Conservation (phyloP, 306 rosid genomes). For the Castanea mollissima region DNA sequence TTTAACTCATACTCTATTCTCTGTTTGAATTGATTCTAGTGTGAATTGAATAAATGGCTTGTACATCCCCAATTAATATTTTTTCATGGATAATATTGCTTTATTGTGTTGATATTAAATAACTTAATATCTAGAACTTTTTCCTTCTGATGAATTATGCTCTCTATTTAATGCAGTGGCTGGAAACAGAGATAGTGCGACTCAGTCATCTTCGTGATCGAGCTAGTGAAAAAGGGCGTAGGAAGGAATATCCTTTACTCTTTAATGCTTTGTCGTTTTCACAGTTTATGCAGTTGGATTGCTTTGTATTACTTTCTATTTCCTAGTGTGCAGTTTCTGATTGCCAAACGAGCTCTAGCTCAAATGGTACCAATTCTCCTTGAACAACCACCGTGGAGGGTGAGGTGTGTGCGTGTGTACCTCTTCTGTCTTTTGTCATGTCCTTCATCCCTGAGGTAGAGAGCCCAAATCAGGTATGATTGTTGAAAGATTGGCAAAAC, state of each 20-base stretch:
- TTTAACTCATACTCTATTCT: neutral
- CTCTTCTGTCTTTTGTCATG: neutral
- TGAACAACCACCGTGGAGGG: too few relatives aligned
- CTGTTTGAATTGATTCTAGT: neutral
- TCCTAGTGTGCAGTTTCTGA: neutral
- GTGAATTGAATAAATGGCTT: neutral
- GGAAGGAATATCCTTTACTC: constrained; percentile 93
- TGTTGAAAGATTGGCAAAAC: neutral
- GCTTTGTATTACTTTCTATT: constrained; percentile 3
- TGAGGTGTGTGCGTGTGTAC: too few relatives aligned
- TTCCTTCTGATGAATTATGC: constrained; percentile 17
- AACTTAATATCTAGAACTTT: neutral
- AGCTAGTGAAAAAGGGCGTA: constrained; percentile 95
- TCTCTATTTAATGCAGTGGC: constrained; percentile 64
- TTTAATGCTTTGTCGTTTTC: neutral
- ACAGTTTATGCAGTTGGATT: constrained; percentile 17
- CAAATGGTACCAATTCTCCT: too few relatives aligned
- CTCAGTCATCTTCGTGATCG: constrained; percentile 98
- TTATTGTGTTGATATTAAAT: constrained; percentile 6
- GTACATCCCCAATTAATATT: neutral
- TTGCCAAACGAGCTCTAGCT: too few relatives aligned
- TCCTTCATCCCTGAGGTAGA: neutral
- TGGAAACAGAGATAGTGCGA: constrained; percentile 85
- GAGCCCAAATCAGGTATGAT: neutral
- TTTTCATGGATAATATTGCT: neutral